Base-by-base conservation (phyloP, 2,329 filamentous ascomycete genomes). In the Ophiostoma populinum region DNA sequence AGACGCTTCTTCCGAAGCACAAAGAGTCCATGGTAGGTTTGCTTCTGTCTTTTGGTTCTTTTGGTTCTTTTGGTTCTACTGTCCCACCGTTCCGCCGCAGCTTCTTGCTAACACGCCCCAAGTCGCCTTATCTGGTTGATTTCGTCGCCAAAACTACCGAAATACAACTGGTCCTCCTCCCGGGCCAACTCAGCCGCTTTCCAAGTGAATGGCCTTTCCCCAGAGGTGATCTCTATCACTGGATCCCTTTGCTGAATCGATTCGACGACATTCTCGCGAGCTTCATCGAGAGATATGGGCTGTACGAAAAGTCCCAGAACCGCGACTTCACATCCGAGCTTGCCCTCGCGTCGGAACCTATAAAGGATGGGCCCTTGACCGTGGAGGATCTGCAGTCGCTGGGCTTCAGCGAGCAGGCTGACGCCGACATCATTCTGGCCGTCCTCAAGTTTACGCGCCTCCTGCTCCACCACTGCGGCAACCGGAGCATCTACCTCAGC, bases 161-260 rank as follows among this genome's bases (percentile, higher is more conserved):
- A 39, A 64, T 70, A 44, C 70, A 83, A 32, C 61, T 94, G 48
- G 75, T 78, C 48, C 70, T 80, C 52, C 67, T 98, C 45, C 81
- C 83, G 46, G 61, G 70, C 47, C 71, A 79, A 45, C 77, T 98
- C 44, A 65, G 67, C 47, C 70, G 68, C 37, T 95, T 95, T 52
- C 85, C 87, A 39, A 75, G 76, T 44, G 67, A 77, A 67, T 98
- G 90, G 90, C 85, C 86, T 2, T 92, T 95, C 50, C 87, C 87
- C 25, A 74, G 87, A 53, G 92, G 90, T 41, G 90, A 98, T 54
- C 63, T 95, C 20, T 95, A 95, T 53, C 87, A 98, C 63, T 98
- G 92, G 92, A 94, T 98, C 45, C 77, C 81, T 19, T 68, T 93
- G 17, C 61, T 98, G 40, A 92, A 98, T 55, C 77, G 85, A 39